A percentile compares a stretch with the other conserved stretches of the same genome.
Conservation (phyloP, 2,329 filamentous ascomycete species). For the Aspergillus uvarum region DNA sequence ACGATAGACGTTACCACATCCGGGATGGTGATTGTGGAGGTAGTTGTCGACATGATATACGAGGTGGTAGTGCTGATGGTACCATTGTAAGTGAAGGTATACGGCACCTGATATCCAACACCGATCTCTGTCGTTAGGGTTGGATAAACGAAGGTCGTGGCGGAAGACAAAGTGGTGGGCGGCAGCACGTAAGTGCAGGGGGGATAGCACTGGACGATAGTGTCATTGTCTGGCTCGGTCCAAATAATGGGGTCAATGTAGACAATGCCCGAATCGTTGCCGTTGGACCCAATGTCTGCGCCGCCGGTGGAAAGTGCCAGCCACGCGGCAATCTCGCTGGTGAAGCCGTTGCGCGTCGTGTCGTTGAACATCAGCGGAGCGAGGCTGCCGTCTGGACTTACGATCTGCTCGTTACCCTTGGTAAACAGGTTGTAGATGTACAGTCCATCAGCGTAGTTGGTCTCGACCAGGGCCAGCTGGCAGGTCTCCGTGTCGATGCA, state of each 20-base stretch:
- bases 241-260: background rate
- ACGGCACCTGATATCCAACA: too few species aligned
- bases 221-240: background rate
- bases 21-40: too few species aligned
- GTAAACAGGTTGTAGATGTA: too few species aligned
- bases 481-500: constrained; percentile 50
- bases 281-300: background rate
- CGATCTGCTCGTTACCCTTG: constrained; percentile 14
- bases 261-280: background rate
- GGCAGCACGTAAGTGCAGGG: too few species aligned
- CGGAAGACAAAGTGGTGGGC: too few species aligned
- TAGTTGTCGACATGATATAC: too few species aligned
- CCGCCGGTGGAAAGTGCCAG: background rate
- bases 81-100: too few species aligned
- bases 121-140: too few species aligned
- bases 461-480: constrained; percentile 35
- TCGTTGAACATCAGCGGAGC: background rate
- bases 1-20: too few species aligned
- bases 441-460: background rate
- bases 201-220: too few species aligned
- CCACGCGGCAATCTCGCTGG: constrained; percentile 5
- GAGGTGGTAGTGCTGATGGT: too few species aligned
- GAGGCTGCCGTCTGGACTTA: constrained; percentile 5
- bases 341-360: background rate
- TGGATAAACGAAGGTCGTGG: too few species aligned